phyloP scores from a whole-genome alignment of 176 grass and related monocot species.

The Alopecurus myosuroides region DNA sequence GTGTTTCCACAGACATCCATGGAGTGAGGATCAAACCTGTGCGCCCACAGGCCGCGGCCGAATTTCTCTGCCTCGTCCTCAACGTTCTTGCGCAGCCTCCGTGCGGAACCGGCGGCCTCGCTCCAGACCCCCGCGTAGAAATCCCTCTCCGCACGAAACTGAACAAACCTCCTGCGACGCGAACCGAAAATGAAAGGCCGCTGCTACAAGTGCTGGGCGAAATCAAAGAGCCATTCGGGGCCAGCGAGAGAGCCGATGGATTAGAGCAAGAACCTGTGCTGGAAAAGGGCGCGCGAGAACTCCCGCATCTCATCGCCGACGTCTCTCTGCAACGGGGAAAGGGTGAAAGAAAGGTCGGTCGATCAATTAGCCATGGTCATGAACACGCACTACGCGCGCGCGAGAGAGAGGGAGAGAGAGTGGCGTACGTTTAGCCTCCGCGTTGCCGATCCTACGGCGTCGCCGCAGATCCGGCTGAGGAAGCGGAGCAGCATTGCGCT shows the following conservation, averaged over 20 bases:
- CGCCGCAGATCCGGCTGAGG: conserved; percentile 1
- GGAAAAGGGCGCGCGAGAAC: not conserved
- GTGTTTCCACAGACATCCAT: not conserved
- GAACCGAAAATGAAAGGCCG: not conserved
- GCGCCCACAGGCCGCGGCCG: not conserved
- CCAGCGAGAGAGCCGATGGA: not conserved
- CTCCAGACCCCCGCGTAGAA: not conserved
- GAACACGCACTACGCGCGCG: not conserved
- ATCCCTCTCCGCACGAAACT: not conserved
- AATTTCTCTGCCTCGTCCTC: not conserved
- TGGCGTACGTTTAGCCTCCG: not conserved
- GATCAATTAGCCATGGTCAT: not conserved
- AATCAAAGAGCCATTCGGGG: not conserved
- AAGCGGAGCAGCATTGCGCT: not conserved
- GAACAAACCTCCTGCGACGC: not conserved
- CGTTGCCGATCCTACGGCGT: not conserved
- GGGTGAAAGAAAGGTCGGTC: no score
- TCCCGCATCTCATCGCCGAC: not conserved
- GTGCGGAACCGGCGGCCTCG: not conserved
- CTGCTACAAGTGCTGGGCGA: not conserved
- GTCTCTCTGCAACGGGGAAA: not conserved
- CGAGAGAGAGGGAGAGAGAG: not conserved
- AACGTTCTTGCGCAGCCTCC: not conserved
- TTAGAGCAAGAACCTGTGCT: not conserved
- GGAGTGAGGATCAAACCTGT: not conserved